Evolutionary conservation across 495 filamentous ascomycete species (phyloP), one percentile per base, ranked within the genome.

Genomic region (Penicillium silybi): DNA sequence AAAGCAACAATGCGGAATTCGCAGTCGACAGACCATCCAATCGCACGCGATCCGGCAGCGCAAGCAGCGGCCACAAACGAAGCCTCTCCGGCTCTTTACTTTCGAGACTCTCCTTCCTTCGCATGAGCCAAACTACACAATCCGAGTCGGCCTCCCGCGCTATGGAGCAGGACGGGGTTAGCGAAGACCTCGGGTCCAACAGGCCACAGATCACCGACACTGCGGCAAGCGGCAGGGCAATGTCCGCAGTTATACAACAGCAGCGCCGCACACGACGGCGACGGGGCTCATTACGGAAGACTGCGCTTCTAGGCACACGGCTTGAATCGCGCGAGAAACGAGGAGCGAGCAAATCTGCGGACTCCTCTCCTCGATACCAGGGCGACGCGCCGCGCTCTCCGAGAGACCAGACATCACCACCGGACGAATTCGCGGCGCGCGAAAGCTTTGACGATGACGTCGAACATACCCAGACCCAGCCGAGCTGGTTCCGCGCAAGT

Each of bases 241-340:
- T 82, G 75, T 73, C 78, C 19, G 69, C 67, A 42, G 75, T 72
- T 13, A 65, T 80, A 13, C 80, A 86, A 53, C 83, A 87, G 52
- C 84, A 87, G 47, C 72, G 67, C 42, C 87, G 86, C 61, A 86
- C 85, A 8, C 80, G 90, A 20, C 83, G 85, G 50, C 84, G 92
- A 39, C 84, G 86, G 54, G 87, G 88, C 6, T 92, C 89, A 5
- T 68, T 92, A 48, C 76, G 89, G 38, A 93, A 92, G 57, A 87
- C 88, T 3, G 89, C 89, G 20, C 69, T 92, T 8, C 74, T 92
- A 7, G 88, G 87, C 5, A 81, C 86, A 41, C 81, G 86, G 16
- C 54, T 75, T 10, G 73, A 77, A 39, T 63, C 59, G 27, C 70
- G 69, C 25, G 71, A 74, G 46, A 83, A 82, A 63, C 82, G 72